A percentile compares a stretch with the other conserved stretches of the same genome.
These are phyloP conservation scores for Gnetum montanum DNA, from an alignment of 75 land plant species.

Conservation along the genomic window DNA sequence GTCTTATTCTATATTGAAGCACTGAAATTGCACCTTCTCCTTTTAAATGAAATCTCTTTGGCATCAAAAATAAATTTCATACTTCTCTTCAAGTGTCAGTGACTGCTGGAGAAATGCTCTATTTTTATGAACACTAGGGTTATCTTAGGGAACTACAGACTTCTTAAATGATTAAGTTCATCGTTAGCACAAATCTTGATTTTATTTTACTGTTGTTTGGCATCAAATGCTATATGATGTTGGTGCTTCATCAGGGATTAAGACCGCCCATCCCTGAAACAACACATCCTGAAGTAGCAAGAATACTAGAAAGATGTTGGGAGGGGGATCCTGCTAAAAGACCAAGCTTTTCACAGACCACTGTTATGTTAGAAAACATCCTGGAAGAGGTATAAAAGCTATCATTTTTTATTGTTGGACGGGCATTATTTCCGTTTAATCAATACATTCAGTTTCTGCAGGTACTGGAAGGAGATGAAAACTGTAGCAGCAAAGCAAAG, in stretches of 20 bases:
- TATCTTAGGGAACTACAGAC: too few species aligned
- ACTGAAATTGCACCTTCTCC: too few species aligned
- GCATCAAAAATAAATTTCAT: too few species aligned
- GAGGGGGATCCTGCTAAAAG: constrained; percentile 45
- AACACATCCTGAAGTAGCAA: constrained; percentile 33
- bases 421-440: too few species aligned
- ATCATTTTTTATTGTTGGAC: too few species aligned
- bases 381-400: constrained; percentile 14
- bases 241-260: constrained; percentile 33
- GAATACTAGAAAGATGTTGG: constrained; percentile 87
- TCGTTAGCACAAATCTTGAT: not conserved
- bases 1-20: too few species aligned
- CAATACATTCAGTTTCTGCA: too few species aligned
- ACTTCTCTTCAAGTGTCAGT: too few species aligned
- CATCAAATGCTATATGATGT: not conserved
- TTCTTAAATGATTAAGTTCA: not conserved
- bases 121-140: not conserved
- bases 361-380: constrained; percentile 34
- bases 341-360: constrained; percentile 57
- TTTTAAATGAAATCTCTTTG: not conserved
- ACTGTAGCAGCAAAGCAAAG: too few species aligned
- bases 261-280: constrained; percentile 52
- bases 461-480: too few species aligned
- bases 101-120: too few species aligned
- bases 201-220: not conserved